Percentiles rank a stretch among this genome's conserved stretches.
These are phyloP conservation scores for Mycena rebaudengoi DNA, from an alignment of 768 basidiomycete genomes.

Conservation along the genomic window DNA sequence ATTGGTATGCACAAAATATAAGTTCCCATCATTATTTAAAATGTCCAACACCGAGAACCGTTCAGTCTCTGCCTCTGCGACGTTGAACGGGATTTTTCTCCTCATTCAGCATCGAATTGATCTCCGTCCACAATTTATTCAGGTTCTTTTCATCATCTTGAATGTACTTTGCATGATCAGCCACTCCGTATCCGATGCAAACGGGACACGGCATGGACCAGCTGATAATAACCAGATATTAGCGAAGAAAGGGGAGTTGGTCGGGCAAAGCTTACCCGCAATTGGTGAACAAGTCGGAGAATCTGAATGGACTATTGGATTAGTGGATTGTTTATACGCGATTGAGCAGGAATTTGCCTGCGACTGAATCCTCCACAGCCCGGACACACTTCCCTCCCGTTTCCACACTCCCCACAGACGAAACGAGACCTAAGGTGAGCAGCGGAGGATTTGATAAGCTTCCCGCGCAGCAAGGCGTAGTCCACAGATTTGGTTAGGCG, in stretches of 20 bases:
- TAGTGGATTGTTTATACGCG: not conserved
- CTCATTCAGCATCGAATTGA: constrained; percentile 5
- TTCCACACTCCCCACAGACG: constrained; percentile 7
- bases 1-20: too few relatives aligned
- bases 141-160: constrained; percentile 11
- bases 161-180: not conserved
- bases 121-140: constrained; percentile 6
- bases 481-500: not conserved
- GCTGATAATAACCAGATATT: not conserved
- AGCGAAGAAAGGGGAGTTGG: too few relatives aligned
- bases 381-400: constrained; percentile 11
- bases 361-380: constrained; percentile 7
- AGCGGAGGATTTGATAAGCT: constrained; percentile 6
- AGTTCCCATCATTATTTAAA: too few relatives aligned
- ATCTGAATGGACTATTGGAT: constrained; percentile 3
- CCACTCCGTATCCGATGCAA: constrained; percentile 14
- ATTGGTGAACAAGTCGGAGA: not conserved
- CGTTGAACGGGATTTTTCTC: too few relatives aligned
- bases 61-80: too few relatives aligned
- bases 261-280: not conserved
- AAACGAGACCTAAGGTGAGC: constrained; percentile 4
- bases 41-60: too few relatives aligned
- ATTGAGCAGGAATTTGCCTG: not conserved
- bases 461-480: constrained; percentile 7
- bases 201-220: constrained; percentile 17